Evolutionary conservation across 2,329 filamentous ascomycete genomes (phyloP).

Genomic region (Paecilomyces variotii): DNA sequence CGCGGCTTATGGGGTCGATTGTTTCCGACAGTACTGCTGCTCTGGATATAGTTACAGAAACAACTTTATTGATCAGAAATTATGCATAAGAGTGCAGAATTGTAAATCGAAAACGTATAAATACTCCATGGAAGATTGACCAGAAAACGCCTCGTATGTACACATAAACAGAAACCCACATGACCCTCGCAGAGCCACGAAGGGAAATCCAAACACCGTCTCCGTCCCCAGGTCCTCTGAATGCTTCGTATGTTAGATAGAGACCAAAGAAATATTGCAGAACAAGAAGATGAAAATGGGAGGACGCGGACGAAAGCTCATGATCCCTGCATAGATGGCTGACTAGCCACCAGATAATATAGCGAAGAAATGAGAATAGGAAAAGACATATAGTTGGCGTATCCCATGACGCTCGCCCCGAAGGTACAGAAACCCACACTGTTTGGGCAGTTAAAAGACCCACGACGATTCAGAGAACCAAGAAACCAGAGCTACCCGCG

Average conservation of each 20-base stretch:
- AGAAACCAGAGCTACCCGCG: not conserved
- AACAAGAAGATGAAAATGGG: not conserved
- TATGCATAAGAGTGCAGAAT: not conserved
- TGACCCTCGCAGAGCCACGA: not conserved
- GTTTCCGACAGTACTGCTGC: too few species aligned
- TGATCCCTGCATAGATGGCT: not conserved
- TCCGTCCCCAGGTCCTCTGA: not conserved
- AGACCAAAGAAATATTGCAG: not conserved
- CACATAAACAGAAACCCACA: not conserved
- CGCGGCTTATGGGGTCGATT: too few species aligned
- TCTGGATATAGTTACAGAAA: too few species aligned
- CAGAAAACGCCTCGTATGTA: not conserved
- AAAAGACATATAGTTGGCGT: not conserved
- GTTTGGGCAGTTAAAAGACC: not conserved
- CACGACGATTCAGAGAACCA: not conserved
- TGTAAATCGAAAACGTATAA: not conserved
- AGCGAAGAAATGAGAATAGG: not conserved
- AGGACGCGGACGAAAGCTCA: not conserved
- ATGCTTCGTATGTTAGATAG: not conserved
- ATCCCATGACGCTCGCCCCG: not conserved
- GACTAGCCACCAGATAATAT: not conserved
- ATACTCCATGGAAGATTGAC: not conserved
- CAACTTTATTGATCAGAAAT: not conserved
- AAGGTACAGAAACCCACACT: not conserved
- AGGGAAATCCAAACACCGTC: constrained; percentile 8